These are phyloP conservation scores for Solanum appendiculatum DNA, from an alignment of 257 asterid species.

Conservation along the genomic window DNA sequence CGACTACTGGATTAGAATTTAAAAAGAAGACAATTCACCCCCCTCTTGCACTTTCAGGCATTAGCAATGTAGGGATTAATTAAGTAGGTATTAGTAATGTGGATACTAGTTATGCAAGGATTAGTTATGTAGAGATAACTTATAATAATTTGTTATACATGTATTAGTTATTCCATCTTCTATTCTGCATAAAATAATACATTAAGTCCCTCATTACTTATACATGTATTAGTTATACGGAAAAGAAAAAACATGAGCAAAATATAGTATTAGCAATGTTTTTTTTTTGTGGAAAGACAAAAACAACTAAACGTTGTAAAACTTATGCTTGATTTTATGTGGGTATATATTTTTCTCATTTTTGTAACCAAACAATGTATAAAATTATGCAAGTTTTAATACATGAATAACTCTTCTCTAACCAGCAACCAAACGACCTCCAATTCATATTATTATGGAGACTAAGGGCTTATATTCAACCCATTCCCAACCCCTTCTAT, in stretches of 20 bases:
- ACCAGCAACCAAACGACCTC: not conserved
- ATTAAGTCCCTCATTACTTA: no score
- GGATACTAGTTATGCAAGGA: not conserved
- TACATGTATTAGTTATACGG: no score
- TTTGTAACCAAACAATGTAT: not conserved
- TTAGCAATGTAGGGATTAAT: not conserved
- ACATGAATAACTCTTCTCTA: not conserved
- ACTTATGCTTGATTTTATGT: not conserved
- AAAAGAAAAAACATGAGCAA: no score
- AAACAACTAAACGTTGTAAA: not conserved
- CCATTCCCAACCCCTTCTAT: not conserved
- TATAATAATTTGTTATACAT: no score
- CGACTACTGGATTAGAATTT: no score
- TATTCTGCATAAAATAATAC: no score
- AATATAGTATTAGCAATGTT: no score
- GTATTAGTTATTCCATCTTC: no score
- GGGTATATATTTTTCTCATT: not conserved
- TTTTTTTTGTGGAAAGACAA: not conserved
- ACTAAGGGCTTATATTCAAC: not conserved
- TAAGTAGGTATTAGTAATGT: not conserved
- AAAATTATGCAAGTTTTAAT: not conserved
- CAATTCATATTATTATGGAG: not conserved
- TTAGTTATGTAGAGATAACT: no score
- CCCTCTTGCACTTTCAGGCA: no score
- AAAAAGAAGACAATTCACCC: no score